These are phyloP conservation scores for Cercophora samala DNA, from an alignment of 495 filamentous ascomycete species.

Conservation along the genomic window DNA sequence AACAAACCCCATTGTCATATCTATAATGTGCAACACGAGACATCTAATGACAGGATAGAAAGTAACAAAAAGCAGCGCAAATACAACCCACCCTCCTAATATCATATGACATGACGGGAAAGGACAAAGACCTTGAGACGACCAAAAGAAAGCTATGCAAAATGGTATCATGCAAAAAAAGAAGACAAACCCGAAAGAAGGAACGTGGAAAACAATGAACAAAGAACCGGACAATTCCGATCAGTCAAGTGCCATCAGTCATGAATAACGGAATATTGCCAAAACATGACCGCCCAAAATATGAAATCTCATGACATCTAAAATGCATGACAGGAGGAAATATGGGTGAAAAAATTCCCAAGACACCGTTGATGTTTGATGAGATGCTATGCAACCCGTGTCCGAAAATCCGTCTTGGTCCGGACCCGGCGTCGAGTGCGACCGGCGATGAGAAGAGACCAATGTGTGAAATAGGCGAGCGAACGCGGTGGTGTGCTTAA, in stretches of 20 bases:
- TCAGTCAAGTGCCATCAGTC: not conserved
- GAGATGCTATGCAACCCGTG: not conserved
- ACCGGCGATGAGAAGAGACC: not conserved
- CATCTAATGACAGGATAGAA: not conserved
- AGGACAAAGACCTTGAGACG: not conserved
- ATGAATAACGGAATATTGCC: not conserved
- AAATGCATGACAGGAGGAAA: not conserved
- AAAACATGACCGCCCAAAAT: not conserved
- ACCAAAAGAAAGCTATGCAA: not conserved
- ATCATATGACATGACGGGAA: not conserved
- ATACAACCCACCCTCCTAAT: not conserved
- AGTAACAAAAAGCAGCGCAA: not conserved
- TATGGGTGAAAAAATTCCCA: not conserved
- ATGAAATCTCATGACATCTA: not conserved
- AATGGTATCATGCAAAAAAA: slow-evolving; percentile 2
- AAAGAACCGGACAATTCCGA: not conserved
- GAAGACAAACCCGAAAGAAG: not conserved
- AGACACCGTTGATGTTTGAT: not conserved
- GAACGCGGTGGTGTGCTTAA: not conserved
- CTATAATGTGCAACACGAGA: not conserved
- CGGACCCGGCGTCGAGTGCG: not conserved
- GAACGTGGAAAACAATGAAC: not conserved
- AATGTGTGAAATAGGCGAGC: not conserved
- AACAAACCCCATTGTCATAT: not conserved
- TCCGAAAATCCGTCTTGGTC: not conserved